Base-by-base conservation (phyloP, 1,284 basidiomycete genomes). In the Butyriboletus appendiculatus region DNA sequence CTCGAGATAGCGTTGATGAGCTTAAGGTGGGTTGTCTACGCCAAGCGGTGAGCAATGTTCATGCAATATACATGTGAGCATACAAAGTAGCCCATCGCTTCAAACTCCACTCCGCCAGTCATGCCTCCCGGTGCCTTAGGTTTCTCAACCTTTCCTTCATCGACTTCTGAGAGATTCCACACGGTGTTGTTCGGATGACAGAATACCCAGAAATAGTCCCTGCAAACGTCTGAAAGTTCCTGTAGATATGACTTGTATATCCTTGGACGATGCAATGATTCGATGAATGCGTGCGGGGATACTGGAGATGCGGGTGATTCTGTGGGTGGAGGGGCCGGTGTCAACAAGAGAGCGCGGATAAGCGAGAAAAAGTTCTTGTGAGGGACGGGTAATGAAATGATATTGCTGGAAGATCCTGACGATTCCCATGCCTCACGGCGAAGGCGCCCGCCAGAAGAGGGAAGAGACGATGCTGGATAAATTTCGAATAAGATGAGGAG, bases 171-270 rank as follows among this genome's bases (percentile, higher is more conserved):
- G 26, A 96, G 75, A 16, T 86, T 77, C 95, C 95, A 98, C 43
- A 96, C 86, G 1, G 86, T 85, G 66, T 99, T 99, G 64, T 89
- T 89, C 3, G 90, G 88, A 69, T 99, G 97, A 68, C 96, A 98
- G 75, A 98, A 98, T 51, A 99, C 90, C 94, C 96, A 98, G 72
- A 98, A 98, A 74, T 97, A 98, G 70, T 99, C 96, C 18, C 94
- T 76, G 67, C 95, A 96, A 3, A 96, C 79, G 60, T 96, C 93
- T 10, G 85, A 88, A 35, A 98, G 76, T 69, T 98, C 96, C 62
- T 88, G 84, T 14, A 99, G 76, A 73, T 96, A 98, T 3, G 86
- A 86, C 75, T 94, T 97, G 78, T 94, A 97, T 45, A 95, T 86
- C 42, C 96, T 78, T 1, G 92, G 87, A 4, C 81, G 78, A 69